Conservation (phyloP, 2,329 filamentous ascomycete species). For the Calonectria pauciramosa region DNA sequence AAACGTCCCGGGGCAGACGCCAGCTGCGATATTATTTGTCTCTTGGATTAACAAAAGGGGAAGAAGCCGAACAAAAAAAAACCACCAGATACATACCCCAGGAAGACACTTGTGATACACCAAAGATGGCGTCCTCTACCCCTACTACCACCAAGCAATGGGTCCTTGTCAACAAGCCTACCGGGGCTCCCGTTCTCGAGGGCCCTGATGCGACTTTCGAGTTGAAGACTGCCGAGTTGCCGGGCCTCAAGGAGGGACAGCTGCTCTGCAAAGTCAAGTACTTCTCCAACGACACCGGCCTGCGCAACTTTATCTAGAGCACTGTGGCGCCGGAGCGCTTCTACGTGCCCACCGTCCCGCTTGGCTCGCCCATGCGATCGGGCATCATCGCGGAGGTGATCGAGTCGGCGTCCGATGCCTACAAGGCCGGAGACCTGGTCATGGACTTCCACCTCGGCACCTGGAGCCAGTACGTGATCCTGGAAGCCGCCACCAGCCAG, state of each 20-base stretch:
- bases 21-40: constrained; percentile 14
- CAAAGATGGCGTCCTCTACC: constrained; percentile 38
- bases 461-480: constrained; percentile 46
- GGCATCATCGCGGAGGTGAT: constrained; percentile 47
- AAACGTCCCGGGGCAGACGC: constrained; percentile 4
- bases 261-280: constrained; percentile 46
- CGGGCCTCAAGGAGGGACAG: constrained; percentile 43
- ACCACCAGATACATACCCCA: neutral
- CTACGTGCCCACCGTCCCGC: constrained; percentile 46
- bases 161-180: constrained; percentile 45
- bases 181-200: constrained; percentile 42
- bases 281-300: constrained; percentile 47
- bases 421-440: constrained; percentile 45
- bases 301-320: constrained; percentile 47
- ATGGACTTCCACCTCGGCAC: constrained; percentile 48
- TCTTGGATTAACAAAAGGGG: constrained; percentile 17
- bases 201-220: constrained; percentile 46
- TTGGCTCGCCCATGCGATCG: constrained; percentile 47
- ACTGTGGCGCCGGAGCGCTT: constrained; percentile 46
- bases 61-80: neutral
- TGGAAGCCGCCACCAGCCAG: constrained; percentile 45
- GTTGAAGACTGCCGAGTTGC: constrained; percentile 42
- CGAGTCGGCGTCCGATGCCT: constrained; percentile 41
- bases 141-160: constrained; percentile 49
- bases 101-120: neutral